Evolutionary conservation across 2,329 filamentous ascomycete species (phyloP).

Genomic region (Calonectria naviculata): DNA sequence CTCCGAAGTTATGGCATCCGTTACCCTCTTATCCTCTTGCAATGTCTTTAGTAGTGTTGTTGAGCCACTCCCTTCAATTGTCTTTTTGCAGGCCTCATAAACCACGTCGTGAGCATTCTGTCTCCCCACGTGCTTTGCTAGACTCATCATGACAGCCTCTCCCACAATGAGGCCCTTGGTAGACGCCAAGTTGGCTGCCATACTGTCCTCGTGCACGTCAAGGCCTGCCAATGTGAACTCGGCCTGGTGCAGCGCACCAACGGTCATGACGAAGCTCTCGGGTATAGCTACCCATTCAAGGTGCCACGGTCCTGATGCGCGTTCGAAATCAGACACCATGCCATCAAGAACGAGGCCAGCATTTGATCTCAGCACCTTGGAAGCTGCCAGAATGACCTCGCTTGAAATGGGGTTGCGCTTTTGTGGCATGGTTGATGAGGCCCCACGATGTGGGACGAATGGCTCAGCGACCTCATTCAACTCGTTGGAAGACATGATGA

Average conservation of each 20-base stretch:
- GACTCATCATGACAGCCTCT: background rate
- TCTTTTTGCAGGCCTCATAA: background rate
- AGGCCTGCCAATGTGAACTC: background rate
- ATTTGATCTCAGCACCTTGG: background rate
- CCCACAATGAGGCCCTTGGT: background rate
- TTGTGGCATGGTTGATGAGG: slow-evolving; percentile 68
- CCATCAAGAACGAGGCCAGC: background rate
- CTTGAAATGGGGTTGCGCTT: slow-evolving; percentile 69
- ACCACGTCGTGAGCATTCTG: background rate
- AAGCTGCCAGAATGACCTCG: slow-evolving; percentile 62
- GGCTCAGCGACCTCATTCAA: slow-evolving; percentile 50
- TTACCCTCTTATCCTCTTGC: background rate
- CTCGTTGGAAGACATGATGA: slow-evolving; percentile 69
- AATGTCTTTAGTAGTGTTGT: background rate
- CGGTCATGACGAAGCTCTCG: background rate
- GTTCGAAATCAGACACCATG: background rate
- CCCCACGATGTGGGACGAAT: slow-evolving; percentile 64
- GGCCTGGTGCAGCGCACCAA: background rate
- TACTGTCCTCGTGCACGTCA: background rate
- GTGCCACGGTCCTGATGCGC: background rate
- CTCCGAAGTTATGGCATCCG: background rate
- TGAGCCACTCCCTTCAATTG: background rate
- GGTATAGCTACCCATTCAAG: slow-evolving; percentile 1
- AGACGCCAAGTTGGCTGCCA: background rate
- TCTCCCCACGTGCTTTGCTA: background rate